Base-by-base conservation (phyloP, 192 early-diverging fungal species). In the Rhizoclosmatium sp. region DNA sequence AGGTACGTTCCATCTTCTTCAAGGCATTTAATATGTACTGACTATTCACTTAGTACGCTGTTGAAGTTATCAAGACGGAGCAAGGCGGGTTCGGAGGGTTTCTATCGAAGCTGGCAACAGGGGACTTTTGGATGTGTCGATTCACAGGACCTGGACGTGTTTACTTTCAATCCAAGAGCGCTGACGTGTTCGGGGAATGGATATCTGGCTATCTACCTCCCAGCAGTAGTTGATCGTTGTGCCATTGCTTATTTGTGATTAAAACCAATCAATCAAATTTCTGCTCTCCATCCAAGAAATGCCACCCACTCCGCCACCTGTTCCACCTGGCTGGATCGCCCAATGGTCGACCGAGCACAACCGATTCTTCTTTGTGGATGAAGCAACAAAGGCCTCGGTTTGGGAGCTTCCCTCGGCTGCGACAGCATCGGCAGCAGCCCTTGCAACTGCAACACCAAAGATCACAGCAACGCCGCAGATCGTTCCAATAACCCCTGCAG, bases 401-500 rank as follows among this genome's bases (percentile, higher is more conserved):
- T 31, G 31, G 31, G 31, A 31, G 31, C 31, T 31, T 31, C 31
- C 31, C 31, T 31, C 31, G 31, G 31, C 31, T 31, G 31, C 31
- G 31, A 31, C 51, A 9, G 81, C 45, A 78, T 85, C 83, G 48
- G 85, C 79, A 61, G 79, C 76, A 75, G 80, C 46, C 66, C 81
- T 87, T 73, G 82, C 47, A 73, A 46, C 64, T 82, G 78, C 67
- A 85, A 56, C 47, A 40, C 47, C 74, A 2, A 70, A 72, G n/a
- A 75, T 59, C 3, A 10, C 47, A 7, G 85, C 74, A 69, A 84
- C 82, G 2, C 65, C 51, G 42, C 60, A 62, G 47, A 85, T 80
- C 40, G 83, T 81, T 39, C 71, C 83, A 79, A 85, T 85, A 40
- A 71, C 77, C 2, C 69, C 60, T 14, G 78, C 39, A 66, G 85